phyloP scores from a whole-genome alignment of 805 yeast genomes.

The Debaryomyces maramus region DNA sequence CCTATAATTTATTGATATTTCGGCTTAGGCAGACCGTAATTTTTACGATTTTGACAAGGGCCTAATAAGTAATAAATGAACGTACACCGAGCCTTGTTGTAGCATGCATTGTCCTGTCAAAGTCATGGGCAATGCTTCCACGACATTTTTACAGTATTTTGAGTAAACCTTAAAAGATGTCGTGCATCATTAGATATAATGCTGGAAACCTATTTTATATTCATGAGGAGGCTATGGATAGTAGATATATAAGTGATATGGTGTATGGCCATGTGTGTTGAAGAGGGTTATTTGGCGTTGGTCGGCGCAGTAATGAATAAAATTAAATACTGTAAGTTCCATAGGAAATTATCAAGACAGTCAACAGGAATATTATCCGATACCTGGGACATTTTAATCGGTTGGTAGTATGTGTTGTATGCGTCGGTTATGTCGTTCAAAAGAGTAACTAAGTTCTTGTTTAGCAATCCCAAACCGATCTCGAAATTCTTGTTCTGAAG shows the following conservation, averaged over 20 bases:
- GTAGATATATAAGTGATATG: not conserved
- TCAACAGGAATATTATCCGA: constrained; percentile 33
- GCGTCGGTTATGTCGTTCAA: constrained; percentile 17
- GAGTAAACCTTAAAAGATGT: too few species aligned
- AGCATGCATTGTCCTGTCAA: too few species aligned
- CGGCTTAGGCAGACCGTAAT: too few species aligned
- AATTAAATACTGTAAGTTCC: constrained; percentile 39
- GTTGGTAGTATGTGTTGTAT: constrained; percentile 7
- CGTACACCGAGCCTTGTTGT: too few species aligned
- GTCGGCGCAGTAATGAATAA: constrained; percentile 34
- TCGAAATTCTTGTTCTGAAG: constrained; percentile 30
- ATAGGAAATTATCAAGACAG: constrained; percentile 39
- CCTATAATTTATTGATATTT: too few species aligned
- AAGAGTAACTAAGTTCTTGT: constrained; percentile 28
- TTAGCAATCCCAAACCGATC: constrained; percentile 31
- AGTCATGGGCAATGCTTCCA: too few species aligned
- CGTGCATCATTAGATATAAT: too few species aligned
- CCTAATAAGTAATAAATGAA: too few species aligned
- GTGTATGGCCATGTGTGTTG: not conserved
- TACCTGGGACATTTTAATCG: constrained; percentile 5
- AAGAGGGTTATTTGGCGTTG: not conserved
- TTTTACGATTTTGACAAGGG: too few species aligned
- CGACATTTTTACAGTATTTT: too few species aligned
- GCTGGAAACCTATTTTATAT: not conserved
- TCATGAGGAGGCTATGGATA: not conserved